Evolutionary conservation across 2,329 filamentous ascomycete genomes (phyloP), one percentile per base, ranked within the genome.

Genomic region (Paraconiothyrium sp.): DNA sequence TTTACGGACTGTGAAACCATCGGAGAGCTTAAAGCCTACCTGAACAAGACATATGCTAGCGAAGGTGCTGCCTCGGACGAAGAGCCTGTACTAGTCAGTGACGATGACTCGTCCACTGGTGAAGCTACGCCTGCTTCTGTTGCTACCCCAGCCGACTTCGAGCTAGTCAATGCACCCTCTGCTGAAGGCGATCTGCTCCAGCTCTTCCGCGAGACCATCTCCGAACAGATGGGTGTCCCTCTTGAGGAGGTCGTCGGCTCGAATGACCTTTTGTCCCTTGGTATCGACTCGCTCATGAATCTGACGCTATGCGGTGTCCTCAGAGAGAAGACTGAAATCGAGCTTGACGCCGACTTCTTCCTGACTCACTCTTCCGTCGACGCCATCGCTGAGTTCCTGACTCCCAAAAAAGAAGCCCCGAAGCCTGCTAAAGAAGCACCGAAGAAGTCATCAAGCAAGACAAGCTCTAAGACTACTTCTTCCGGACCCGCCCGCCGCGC

Each of bases 1-100:
- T 89, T 89, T 77, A 86, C 85, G 8, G 86, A 89, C 63, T 84
- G 85, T 61, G 82, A 86, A 1, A 88, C 85, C 9, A 84, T 89
- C 60, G 86, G 85, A 41, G 85, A 86, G 65, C 83, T 89, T 80
- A 88, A 88, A 79, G 82, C 82, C 63, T 83, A 86, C 72, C 82
- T 89, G 64, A 69, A 79, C 41, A 80, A 82, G 59, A 81, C 81
- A 61, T 82, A 84, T 66, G 80, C 77, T 24, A 77, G 72, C 41
- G 71, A 73, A 41, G 24, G 24, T 20, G 27, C 39, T 55, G 27
- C 13, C n/a, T 30, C 39, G 6, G 52, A 55, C 9, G 52, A 55
- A 44, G 52, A 34, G 39, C 52, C 52, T 55, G 20, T 22, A 14
- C 68, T 73, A 24, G 64, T 76, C 49, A 71, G 74, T 30, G 77